Base-by-base conservation (phyloP, 73 alveolate genomes). In the Paraurostyla sp. region DNA sequence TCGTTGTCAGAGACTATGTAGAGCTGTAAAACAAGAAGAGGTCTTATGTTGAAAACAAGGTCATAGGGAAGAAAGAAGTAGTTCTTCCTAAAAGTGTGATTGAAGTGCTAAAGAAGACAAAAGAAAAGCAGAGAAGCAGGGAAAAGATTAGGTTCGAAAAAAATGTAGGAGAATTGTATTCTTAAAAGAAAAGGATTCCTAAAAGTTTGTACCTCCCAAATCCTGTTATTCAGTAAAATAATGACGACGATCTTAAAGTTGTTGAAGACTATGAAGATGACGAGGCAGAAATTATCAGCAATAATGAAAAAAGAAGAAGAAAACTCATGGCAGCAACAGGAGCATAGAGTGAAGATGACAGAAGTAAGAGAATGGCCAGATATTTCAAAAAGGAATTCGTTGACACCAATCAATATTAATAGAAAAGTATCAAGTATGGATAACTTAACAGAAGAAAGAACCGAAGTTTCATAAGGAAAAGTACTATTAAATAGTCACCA, bases 1-100 rank as follows among this genome's bases (percentile, higher is more conserved):
- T 65, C 7, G 82, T 65, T 65, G 82, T 65, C 58, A 65, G 82
- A 38, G 82, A 65, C 36, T 65, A 65, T 38, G 82, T 65, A 1
- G 56, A 65, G 41, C 58, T 65, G 6, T 38, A 65, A 40, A 65
- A 65, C 58, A 65, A 65, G 40, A 65, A 65, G 58, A 33, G 82
- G 25, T 15, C 43, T 65, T 65, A 65, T 38, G 58, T 65, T 7
- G 82, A 65, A 22, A 65, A 40, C 40, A 65, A 65, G 25, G 58
- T 65, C 7, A 13, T 38, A 18, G 46, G 82, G 35, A 65, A 65
- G 38, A 65, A 65, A 30, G 82, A 65, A 22, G 56, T 16, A 38
- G 29, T 6, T 38, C 29, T 65, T 16, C 82, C 58, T 32, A 65
- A 65, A 22, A 18, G 50, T 18, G 82, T 65, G 9, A 13, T 38